A percentile compares a stretch with the other conserved stretches of the same genome.
These are phyloP conservation scores for Chlorella sp. DNA, from an alignment of 139 green algal species.

Conservation along the genomic window DNA sequence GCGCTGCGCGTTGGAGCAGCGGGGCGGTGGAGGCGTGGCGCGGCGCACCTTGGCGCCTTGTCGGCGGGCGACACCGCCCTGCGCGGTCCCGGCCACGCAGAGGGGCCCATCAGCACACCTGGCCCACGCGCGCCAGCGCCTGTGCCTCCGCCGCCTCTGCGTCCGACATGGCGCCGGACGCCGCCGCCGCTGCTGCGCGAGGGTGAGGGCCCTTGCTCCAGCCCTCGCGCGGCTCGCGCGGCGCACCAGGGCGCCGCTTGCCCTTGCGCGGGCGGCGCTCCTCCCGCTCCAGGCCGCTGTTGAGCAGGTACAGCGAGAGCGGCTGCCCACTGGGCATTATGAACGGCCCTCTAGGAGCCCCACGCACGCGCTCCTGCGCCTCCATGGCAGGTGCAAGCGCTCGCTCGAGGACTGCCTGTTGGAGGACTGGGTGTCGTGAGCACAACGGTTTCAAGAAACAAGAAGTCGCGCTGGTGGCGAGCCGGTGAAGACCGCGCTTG, in stretches of 20 bases:
- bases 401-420: no score
- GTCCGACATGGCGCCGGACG: conserved; percentile 5
- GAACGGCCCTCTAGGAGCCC: conserved; percentile 24
- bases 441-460: background rate
- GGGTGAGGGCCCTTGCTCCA: conserved; percentile 20
- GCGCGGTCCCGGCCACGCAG: no score
- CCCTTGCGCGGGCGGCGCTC: background rate
- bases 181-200: background rate
- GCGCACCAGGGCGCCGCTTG: background rate
- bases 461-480: background rate
- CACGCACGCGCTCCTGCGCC: background rate
- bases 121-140: conserved; percentile 37
- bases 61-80: no score
- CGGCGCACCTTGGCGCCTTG: no score
- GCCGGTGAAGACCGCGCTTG: no score
- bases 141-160: conserved; percentile 35
- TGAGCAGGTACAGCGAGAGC: background rate
- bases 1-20: no score
- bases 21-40: no score
- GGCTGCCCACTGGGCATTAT: conserved; percentile 45
- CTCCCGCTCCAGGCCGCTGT: background rate
- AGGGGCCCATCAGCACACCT: background rate
- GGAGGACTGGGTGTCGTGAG: background rate
- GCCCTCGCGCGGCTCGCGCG: background rate
- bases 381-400: background rate